phyloP scores from a whole-genome alignment of 2,329 filamentous ascomycete species.

The Paramyrothecium sp. region DNA sequence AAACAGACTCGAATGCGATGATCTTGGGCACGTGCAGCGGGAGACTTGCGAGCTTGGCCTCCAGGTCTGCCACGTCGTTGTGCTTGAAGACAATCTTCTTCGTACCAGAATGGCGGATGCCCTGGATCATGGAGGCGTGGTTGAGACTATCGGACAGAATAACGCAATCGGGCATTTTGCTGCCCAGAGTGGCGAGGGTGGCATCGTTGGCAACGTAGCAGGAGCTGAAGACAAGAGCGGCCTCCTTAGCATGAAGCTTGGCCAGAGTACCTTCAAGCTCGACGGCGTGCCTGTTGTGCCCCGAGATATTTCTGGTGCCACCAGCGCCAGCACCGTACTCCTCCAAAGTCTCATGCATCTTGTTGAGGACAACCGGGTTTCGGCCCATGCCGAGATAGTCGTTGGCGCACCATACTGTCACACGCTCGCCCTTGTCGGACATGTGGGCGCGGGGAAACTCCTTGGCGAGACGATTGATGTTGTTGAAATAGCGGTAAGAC shows the following conservation, averaged over 20 bases:
- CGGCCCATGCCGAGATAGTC: conserved; percentile 98
- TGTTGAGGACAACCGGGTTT: conserved; percentile 80
- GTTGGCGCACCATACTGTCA: conserved; percentile 99
- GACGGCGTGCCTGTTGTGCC: conserved; percentile 94
- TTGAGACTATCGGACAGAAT: conserved; percentile 98
- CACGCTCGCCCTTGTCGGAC: conserved; percentile 74
- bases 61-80: conserved; percentile 91
- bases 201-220: conserved; percentile 99
- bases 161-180: conserved; percentile 93
- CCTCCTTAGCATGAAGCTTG: conserved; percentile 87
- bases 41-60: conserved; percentile 86
- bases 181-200: conserved; percentile 92
- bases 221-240: conserved; percentile 90
- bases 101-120: conserved; percentile 93
- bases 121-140: conserved; percentile 99
- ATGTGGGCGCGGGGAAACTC: conserved; percentile 96
- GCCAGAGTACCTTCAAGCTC: conserved; percentile 79
- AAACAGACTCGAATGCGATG: conserved; percentile 97
- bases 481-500: conserved; percentile 99
- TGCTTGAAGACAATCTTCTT: conserved; percentile 99
- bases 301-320: conserved; percentile 95
- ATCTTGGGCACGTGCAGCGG: conserved; percentile 89
- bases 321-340: conserved; percentile 94
- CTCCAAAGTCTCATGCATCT: conserved; percentile 94
- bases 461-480: conserved; percentile 97